phyloP scores from a whole-genome alignment of 768 basidiomycete species.

The Trametes cubensis region DNA sequence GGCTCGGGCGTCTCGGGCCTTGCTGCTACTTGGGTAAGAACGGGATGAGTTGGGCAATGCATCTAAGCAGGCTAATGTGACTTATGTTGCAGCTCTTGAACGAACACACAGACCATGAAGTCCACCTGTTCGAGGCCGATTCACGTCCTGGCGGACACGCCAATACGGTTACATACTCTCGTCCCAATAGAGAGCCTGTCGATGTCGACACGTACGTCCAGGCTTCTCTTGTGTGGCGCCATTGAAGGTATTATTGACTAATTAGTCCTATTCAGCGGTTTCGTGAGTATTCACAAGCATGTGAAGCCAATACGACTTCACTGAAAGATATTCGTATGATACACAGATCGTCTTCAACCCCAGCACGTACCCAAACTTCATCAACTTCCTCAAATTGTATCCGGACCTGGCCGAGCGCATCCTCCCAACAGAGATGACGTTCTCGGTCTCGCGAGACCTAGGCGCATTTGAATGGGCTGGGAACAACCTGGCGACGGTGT shows the following conservation, averaged over 20 bases:
- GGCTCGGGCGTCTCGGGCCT: slow-evolving; percentile 83
- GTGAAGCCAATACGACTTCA: no score
- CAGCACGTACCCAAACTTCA: slow-evolving; percentile 76
- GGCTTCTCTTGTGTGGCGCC: background rate
- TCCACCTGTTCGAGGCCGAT: slow-evolving; percentile 74
- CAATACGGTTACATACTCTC: slow-evolving; percentile 63
- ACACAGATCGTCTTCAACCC: slow-evolving; percentile 76
- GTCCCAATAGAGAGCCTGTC: slow-evolving; percentile 42
- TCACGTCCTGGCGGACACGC: slow-evolving; percentile 74
- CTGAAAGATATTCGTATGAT: background rate
- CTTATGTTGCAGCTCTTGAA: slow-evolving; percentile 63
- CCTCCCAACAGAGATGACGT: slow-evolving; percentile 73
- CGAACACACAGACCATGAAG: slow-evolving; percentile 72
- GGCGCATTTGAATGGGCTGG: slow-evolving; percentile 82
- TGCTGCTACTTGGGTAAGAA: slow-evolving; percentile 69
- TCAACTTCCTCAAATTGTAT: slow-evolving; percentile 61
- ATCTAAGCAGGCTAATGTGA: background rate
- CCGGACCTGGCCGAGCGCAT: slow-evolving; percentile 45
- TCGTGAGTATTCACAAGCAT: slow-evolving; percentile 43
- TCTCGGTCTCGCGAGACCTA: slow-evolving; percentile 70
- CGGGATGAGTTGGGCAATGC: background rate
- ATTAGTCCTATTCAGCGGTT: slow-evolving; percentile 45
- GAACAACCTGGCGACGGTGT: slow-evolving; percentile 59
- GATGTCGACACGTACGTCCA: slow-evolving; percentile 72
- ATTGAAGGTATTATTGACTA: background rate